Conservation (phyloP, 2,329 filamentous ascomycete genomes). For the Periconia macrospinosa region DNA sequence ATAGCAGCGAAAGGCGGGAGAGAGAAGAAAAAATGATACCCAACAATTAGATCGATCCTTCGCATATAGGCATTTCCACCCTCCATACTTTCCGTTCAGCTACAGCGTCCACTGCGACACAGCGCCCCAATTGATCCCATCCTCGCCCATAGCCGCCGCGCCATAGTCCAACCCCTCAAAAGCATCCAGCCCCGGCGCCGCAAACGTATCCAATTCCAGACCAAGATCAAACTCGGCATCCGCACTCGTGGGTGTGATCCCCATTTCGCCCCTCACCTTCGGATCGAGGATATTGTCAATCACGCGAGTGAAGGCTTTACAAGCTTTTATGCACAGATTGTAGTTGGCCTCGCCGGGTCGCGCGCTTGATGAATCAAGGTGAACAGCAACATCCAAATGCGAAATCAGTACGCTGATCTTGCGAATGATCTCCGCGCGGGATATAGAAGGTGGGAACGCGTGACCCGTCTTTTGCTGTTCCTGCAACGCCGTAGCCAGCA, state of each 20-base stretch:
- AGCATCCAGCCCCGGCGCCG: conserved; percentile 29
- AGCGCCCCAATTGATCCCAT: conserved; percentile 16
- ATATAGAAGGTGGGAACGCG: conserved; percentile 36
- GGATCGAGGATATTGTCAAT: conserved; percentile 36
- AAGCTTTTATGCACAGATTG: conserved; percentile 34
- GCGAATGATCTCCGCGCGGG: conserved; percentile 41
- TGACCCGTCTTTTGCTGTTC: conserved; percentile 28
- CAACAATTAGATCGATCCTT: not conserved
- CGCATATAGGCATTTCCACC: not conserved
- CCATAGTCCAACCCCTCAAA: conserved; percentile 33
- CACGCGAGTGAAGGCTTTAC: conserved; percentile 30
- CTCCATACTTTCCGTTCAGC: not conserved
- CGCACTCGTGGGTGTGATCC: conserved; percentile 13
- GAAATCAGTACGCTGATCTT: conserved; percentile 45
- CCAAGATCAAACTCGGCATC: conserved; percentile 19
- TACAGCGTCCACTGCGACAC: conserved; percentile 30
- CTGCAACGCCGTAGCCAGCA: conserved; percentile 32
- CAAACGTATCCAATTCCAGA: conserved; percentile 24
- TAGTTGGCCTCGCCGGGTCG: conserved; percentile 40
- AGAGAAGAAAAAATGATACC: not conserved
- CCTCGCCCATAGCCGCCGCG: conserved; percentile 12
- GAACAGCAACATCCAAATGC: conserved; percentile 39
- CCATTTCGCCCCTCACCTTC: conserved; percentile 7
- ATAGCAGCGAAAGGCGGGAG: not conserved
- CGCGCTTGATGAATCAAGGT: conserved; percentile 32